Evolutionary conservation across 129 eudicot genomes (phyloP), one percentile per base, ranked within the genome.

Genomic region (Ambrosia trifida): DNA sequence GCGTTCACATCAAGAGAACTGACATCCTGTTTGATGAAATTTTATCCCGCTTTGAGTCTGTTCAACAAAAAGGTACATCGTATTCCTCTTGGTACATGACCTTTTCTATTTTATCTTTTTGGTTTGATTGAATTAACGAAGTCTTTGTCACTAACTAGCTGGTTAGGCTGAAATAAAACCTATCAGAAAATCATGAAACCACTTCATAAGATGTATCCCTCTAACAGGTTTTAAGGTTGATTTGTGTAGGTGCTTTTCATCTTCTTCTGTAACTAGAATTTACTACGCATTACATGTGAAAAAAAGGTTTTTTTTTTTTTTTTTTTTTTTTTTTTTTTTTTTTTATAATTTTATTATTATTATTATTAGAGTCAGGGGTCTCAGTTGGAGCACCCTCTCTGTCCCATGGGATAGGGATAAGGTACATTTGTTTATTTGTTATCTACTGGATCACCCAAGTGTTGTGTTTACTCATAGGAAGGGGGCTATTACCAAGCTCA

Each of bases 11-110:
- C 59, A 84, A 79, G 79, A 87, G 97, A 83, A 89, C 86, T 54
- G 95, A 94, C 77, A 80, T 94, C 56, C 97, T 94, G 13, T 94
- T 94, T 85, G 92, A 94, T n/a, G 87, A 84, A 50, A 89, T 94
- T 60, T 72, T 80, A 70, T 64, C 89, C 44, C 92, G 87, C 64
- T 94, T 87, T 75, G 78, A 74, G 43, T 80, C 89, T 18, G 95
- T 80, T 77, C 85, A 82, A 64, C 98, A 89, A 51, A 90, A 83
- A 87, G 98, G 98, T 94, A 84, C 57, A 64, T 70, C n/a, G 59
- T 69, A 2, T 59, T 77, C 31, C 58, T 61, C 32, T 52, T 68
- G 4, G 14, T 24, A 61, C 49, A 49, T 45, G 75, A 61, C 59
- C 7, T 2, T 40, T 24, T 31, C 54, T 32, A 46, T 78, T 72